phyloP scores from a whole-genome alignment of 805 yeast genomes.

The Maudiozyma barnettii region DNA sequence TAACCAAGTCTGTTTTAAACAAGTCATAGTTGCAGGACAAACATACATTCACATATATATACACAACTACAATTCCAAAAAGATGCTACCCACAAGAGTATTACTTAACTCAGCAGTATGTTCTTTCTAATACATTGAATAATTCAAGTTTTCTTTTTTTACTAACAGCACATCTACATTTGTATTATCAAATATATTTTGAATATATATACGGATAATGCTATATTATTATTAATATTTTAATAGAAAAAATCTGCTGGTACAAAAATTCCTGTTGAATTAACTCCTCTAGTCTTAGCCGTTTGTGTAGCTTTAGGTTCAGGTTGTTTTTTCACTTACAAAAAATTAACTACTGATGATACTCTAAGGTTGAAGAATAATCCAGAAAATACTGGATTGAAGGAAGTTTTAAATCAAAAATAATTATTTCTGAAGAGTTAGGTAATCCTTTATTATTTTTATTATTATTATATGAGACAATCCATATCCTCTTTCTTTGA shows the following conservation, averaged over 20 bases:
- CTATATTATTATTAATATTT: not conserved
- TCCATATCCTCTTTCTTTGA: not conserved
- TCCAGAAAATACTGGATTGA: constrained; percentile 33
- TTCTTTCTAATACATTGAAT: too few relatives aligned
- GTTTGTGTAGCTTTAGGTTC: constrained; percentile 44
- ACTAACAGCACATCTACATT: not conserved
- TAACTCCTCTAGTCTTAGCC: constrained; percentile 49
- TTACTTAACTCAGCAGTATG: constrained; percentile 8
- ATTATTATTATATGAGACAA: too few relatives aligned
- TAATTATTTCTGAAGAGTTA: not conserved
- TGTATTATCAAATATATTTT: not conserved
- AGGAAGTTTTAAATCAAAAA: constrained; percentile 18
- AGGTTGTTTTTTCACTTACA: constrained; percentile 44
- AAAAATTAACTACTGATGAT: constrained; percentile 40
- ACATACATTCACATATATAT: not conserved
- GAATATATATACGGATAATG: not conserved
- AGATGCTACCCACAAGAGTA: constrained; percentile 6
- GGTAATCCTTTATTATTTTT: too few relatives aligned
- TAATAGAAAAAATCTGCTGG: constrained; percentile 31
- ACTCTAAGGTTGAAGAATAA: constrained; percentile 39
- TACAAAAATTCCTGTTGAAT: constrained; percentile 41
- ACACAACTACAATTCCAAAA: not conserved
- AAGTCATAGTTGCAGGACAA: too few relatives aligned
- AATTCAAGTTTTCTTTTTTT: too few relatives aligned
- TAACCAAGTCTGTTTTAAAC: not conserved